Percentiles rank a stretch among this genome's conserved stretches.
These are phyloP conservation scores for Neurospora terricola DNA, from an alignment of 495 filamentous ascomycete genomes.

Conservation along the genomic window DNA sequence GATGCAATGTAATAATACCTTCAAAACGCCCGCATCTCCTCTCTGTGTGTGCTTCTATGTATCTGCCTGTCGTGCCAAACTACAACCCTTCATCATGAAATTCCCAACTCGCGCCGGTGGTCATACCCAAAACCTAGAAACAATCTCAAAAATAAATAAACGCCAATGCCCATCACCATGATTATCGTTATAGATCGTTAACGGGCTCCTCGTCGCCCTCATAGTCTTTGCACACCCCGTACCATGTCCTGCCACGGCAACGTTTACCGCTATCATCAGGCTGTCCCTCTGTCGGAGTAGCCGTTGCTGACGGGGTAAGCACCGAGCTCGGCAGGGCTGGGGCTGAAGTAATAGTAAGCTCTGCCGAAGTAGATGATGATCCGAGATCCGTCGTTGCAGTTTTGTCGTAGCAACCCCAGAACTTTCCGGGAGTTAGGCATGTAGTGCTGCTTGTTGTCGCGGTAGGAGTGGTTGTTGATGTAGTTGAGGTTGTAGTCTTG, in stretches of 20 bases:
- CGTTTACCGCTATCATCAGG: not conserved
- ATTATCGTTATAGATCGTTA: not conserved
- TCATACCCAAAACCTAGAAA: not conserved
- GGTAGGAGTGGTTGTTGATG: conserved; percentile 16
- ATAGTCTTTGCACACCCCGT: conserved; percentile 35
- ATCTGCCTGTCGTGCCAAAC: not conserved
- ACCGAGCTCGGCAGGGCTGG: conserved; percentile 15
- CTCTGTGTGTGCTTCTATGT: not conserved
- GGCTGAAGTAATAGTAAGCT: conserved; percentile 19
- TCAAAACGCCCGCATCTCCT: not conserved
- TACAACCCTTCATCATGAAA: not conserved
- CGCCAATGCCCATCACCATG: not conserved
- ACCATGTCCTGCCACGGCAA: conserved; percentile 31
- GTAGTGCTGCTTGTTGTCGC: conserved; percentile 26
- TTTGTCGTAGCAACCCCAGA: conserved; percentile 48
- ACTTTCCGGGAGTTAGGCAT: conserved; percentile 44
- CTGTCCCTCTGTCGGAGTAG: not conserved
- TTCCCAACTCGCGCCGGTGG: not conserved
- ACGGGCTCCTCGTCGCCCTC: not conserved
- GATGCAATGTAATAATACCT: not conserved
- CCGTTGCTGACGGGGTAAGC: conserved; percentile 10
- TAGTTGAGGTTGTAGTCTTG: conserved; percentile 27
- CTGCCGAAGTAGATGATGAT: conserved; percentile 19
- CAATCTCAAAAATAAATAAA: not conserved
- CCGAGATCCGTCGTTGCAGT: conserved; percentile 21